Evolutionary conservation across 176 grass and related monocot genomes (phyloP).

Genomic region (Carex myosuroides): DNA sequence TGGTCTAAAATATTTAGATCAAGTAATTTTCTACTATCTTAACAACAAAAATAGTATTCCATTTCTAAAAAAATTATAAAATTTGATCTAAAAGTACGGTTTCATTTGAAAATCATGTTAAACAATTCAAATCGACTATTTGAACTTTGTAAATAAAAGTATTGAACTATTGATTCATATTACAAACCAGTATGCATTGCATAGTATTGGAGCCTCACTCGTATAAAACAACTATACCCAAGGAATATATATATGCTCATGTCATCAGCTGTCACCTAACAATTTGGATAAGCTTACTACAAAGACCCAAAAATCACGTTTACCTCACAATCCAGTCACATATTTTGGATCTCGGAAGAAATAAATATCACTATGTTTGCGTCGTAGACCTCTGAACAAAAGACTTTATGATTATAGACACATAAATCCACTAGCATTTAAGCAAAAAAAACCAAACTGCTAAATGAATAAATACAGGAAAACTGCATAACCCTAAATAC

Average conservation of each 20-base stretch:
- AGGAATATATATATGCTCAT: not conserved
- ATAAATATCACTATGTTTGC: not conserved
- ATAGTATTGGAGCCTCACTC: no score
- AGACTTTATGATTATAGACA: slow-evolving; percentile 1
- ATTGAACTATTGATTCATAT: no score
- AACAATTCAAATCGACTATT: no score
- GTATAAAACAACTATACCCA: not conserved
- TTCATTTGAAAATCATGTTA: no score
- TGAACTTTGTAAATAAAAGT: no score
- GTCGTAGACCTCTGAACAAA: not conserved
- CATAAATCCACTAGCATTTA: not conserved
- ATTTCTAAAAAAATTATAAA: no score
- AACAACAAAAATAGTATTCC: no score
- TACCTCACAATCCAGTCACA: not conserved
- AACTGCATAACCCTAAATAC: not conserved
- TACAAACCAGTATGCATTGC: no score
- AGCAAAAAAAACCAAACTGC: not conserved
- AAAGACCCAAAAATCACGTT: not conserved
- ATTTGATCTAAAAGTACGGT: no score
- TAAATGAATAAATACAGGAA: slow-evolving; percentile 16
- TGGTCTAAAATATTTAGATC: no score
- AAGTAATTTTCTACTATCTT: no score
- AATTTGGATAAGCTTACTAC: not conserved
- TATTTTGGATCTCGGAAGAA: not conserved
- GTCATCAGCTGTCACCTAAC: not conserved